Evolutionary conservation across 2,329 filamentous ascomycete species (phyloP).

Genomic region (Davidsoniella eucalypti): DNA sequence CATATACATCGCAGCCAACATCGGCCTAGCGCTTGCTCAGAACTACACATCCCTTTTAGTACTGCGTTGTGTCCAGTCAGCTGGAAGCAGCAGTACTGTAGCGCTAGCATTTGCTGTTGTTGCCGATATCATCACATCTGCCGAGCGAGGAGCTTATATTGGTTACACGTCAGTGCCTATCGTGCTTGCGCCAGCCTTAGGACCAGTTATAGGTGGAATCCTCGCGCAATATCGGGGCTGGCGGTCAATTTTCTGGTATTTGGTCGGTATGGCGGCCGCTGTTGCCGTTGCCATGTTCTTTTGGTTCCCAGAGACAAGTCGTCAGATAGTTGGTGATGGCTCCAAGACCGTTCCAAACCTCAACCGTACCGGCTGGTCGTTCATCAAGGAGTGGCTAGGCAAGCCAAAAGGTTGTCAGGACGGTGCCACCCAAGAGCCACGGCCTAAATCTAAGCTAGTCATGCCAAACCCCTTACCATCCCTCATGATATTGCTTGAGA

Average conservation of each 20-base stretch:
- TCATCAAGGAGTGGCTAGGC: constrained; percentile 14
- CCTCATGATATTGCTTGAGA: constrained; percentile 25
- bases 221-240: constrained; percentile 41
- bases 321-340: constrained; percentile 34
- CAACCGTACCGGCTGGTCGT: constrained; percentile 21
- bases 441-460: neutral
- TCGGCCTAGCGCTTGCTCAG: constrained; percentile 33
- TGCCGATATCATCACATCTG: constrained; percentile 44
- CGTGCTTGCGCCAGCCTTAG: constrained; percentile 31
- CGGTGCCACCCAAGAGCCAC: neutral
- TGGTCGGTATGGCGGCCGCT: constrained; percentile 29
- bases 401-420: neutral
- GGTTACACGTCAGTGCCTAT: constrained; percentile 32
- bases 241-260: constrained; percentile 46
- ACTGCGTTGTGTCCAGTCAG: constrained; percentile 38
- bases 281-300: constrained; percentile 27
- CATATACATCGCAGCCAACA: constrained; percentile 36
- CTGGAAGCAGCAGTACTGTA: constrained; percentile 42
- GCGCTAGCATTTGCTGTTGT: constrained; percentile 42
- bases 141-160: constrained; percentile 44
- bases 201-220: constrained; percentile 42
- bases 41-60: constrained; percentile 34
- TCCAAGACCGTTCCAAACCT: constrained; percentile 25
- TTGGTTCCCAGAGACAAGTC: constrained; percentile 38
- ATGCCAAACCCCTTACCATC: constrained; percentile 26